A percentile compares a stretch with the other conserved stretches of the same genome.
phyloP scores from a whole-genome alignment of 1,284 basidiomycete genomes.

The Microbotryomycetes sp. region DNA sequence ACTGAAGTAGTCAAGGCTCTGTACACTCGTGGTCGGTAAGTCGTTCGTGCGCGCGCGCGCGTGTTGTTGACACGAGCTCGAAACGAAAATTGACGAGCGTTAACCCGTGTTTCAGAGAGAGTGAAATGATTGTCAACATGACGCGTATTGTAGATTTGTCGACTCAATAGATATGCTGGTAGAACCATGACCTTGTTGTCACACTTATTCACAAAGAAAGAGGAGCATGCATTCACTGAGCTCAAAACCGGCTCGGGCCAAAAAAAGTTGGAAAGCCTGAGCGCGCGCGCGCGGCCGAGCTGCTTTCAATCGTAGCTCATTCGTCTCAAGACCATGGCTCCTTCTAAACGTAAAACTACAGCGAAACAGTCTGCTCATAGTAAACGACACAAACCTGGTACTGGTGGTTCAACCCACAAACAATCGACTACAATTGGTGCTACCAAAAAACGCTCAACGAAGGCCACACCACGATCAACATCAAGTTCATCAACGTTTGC shows the following conservation, averaged over 20 bases:
- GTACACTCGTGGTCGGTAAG: slow-evolving; percentile 47
- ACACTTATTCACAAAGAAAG: no score
- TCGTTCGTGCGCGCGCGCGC: not conserved
- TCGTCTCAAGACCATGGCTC: no score
- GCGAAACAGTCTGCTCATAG: slow-evolving; percentile 15
- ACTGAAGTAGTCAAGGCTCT: slow-evolving; percentile 70
- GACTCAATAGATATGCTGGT: no score
- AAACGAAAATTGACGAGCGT: no score
- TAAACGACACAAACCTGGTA: slow-evolving; percentile 25
- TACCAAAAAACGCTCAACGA: not conserved
- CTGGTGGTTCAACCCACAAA: not conserved
- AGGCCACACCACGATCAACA: not conserved
- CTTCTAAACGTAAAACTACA: slow-evolving; percentile 9
- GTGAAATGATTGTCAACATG: slow-evolving; percentile 39
- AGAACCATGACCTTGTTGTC: no score
- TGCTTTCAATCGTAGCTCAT: no score
- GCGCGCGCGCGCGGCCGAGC: no score
- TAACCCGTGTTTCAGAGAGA: no score
- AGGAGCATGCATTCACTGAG: no score
- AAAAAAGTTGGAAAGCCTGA: no score
- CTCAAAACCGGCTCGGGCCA: no score
- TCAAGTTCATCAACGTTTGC: slow-evolving; percentile 1
- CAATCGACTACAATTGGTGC: not conserved
- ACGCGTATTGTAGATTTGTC: slow-evolving; percentile 34
- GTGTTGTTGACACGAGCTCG: no score